A percentile compares a stretch with the other conserved stretches of the same genome.
Evolutionary conservation across 1,284 basidiomycete species (phyloP).

Genomic region (Wolfiporia cocos): DNA sequence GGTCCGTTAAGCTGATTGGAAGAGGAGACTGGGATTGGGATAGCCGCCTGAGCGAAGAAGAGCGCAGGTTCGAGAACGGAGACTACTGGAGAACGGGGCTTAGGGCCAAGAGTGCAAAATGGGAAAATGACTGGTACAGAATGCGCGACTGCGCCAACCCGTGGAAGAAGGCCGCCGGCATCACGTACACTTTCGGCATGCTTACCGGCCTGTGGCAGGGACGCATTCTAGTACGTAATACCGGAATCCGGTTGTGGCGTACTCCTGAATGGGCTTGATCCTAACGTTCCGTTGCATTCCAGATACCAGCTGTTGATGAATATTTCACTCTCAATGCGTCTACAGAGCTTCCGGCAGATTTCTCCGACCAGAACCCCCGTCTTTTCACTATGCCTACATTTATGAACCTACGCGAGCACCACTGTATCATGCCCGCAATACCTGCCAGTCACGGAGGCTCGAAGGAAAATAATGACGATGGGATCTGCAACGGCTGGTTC

Average conservation of each 20-base stretch:
- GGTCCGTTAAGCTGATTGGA: constrained; percentile 24
- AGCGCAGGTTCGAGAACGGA: constrained; percentile 19
- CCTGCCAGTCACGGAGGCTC: constrained; percentile 22
- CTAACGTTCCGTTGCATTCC: not conserved
- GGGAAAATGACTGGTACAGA: constrained; percentile 59
- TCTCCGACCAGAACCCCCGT: constrained; percentile 31
- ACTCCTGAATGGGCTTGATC: not conserved
- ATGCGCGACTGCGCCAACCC: constrained; percentile 42
- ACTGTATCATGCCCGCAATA: constrained; percentile 35
- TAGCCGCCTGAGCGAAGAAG: constrained; percentile 18
- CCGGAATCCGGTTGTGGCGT: not conserved
- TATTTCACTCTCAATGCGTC: constrained; percentile 27
- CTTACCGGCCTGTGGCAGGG: constrained; percentile 59
- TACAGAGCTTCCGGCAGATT: constrained; percentile 23
- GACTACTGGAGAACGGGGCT: constrained; percentile 16
- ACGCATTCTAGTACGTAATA: constrained; percentile 42
- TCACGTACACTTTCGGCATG: constrained; percentile 41
- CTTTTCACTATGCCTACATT: constrained; percentile 40
- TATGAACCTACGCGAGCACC: constrained; percentile 50
- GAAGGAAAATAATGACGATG: constrained; percentile 33
- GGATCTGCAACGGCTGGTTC: constrained; percentile 52
- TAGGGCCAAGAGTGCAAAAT: constrained; percentile 30
- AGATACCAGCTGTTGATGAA: constrained; percentile 28
- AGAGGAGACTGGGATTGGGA: constrained; percentile 36
- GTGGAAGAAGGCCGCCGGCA: constrained; percentile 33